Evolutionary conservation across 805 yeast genomes (phyloP).

Genomic region (Starmera amethionina): DNA sequence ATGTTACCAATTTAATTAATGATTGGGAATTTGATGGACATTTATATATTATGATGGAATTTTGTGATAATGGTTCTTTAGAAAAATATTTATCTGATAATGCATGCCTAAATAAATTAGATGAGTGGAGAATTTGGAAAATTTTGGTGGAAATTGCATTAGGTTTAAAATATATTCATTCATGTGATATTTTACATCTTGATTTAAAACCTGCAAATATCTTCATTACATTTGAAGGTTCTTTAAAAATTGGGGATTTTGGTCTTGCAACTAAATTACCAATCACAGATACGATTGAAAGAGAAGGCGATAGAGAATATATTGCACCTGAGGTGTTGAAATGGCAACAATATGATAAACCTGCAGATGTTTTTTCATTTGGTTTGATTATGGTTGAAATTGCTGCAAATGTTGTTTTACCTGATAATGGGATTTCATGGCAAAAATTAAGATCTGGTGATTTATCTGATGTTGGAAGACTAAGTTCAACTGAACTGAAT

Average conservation of each 20-base stretch:
- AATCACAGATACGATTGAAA: slow-evolving; percentile 55
- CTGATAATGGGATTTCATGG: slow-evolving; percentile 97
- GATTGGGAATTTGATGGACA: slow-evolving; percentile 76
- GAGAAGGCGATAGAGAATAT: slow-evolving; percentile 96
- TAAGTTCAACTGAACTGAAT: slow-evolving; percentile 62
- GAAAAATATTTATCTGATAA: slow-evolving; percentile 72
- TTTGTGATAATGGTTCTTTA: slow-evolving; percentile 88
- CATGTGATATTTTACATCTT: slow-evolving; percentile 67
- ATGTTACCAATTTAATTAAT: slow-evolving; percentile 68
- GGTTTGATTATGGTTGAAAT: slow-evolving; percentile 91
- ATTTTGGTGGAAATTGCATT: slow-evolving; percentile 73
- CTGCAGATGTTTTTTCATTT: slow-evolving; percentile 91
- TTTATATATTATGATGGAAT: slow-evolving; percentile 88
- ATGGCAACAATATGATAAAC: slow-evolving; percentile 72
- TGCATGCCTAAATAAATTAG: slow-evolving; percentile 67
- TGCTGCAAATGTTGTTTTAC: slow-evolving; percentile 90
- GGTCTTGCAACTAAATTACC: slow-evolving; percentile 88
- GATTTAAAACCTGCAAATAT: slow-evolving; percentile 95
- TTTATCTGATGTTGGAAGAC: slow-evolving; percentile 84
- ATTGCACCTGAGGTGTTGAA: slow-evolving; percentile 94
- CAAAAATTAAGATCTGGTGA: slow-evolving; percentile 93
- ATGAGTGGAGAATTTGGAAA: slow-evolving; percentile 98
- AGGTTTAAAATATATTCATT: slow-evolving; percentile 77
- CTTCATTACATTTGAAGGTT: slow-evolving; percentile 90
- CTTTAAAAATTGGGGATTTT: slow-evolving; percentile 90